These are phyloP conservation scores for Entomortierella parvispora DNA, from an alignment of 192 early-diverging fungal species.

Conservation along the genomic window DNA sequence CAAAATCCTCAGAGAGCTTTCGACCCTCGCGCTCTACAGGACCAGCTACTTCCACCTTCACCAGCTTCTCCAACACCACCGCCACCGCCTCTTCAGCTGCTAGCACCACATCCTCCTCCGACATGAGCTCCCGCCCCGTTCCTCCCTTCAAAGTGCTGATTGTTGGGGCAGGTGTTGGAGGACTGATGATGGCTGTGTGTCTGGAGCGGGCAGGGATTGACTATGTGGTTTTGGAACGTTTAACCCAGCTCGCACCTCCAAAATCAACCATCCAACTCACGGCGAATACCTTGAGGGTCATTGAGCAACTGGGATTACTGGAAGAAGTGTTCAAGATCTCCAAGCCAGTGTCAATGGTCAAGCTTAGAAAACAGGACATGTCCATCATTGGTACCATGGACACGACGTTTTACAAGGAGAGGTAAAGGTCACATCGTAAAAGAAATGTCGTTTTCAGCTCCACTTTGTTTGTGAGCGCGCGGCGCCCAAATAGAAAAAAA, in stretches of 20 bases:
- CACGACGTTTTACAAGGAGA: conserved; percentile 26
- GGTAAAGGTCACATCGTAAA: conserved; percentile 21
- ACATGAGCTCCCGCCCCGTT: not conserved
- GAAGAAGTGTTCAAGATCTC: conserved; percentile 35
- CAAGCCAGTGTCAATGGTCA: conserved; percentile 28
- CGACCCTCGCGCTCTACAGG: not conserved
- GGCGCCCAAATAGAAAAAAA: too few species aligned
- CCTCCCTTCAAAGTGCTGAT: conserved; percentile 42
- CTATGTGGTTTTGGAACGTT: conserved; percentile 26
- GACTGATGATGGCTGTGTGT: conserved; percentile 31
- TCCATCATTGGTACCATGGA: conserved; percentile 29
- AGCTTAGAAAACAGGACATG: conserved; percentile 28
- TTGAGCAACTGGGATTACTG: conserved; percentile 34
- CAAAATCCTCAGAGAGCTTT: not conserved
- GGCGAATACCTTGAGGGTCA: conserved; percentile 17
- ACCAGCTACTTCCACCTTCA: not conserved
- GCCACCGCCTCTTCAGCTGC: conserved; percentile 6
- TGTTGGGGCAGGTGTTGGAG: conserved; percentile 41
- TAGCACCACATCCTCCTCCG: not conserved
- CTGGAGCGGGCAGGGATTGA: conserved; percentile 44
- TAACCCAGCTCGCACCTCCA: conserved; percentile 6
- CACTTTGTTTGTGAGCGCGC: not conserved
- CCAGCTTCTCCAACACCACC: not conserved
- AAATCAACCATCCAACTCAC: conserved; percentile 30
- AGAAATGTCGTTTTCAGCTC: not conserved